Percentiles rank a stretch among this genome's conserved stretches.
Evolutionary conservation across 805 yeast genomes (phyloP).

Genomic region (Barnettozyma vustinii): DNA sequence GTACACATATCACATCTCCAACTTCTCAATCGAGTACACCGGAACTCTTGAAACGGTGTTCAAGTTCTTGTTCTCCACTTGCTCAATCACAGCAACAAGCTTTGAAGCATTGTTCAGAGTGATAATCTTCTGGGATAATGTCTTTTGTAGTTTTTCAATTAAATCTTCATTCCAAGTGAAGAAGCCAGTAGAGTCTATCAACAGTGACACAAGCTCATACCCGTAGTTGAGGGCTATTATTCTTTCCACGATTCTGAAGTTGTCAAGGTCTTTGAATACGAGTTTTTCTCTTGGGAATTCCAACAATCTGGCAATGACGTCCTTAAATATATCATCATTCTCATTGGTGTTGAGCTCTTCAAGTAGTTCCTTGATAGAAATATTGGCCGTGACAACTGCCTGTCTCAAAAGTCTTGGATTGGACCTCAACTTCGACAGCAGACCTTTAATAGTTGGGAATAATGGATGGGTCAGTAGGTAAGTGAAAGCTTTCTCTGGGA

Average conservation of each 20-base stretch:
- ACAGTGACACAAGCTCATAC: constrained; percentile 54
- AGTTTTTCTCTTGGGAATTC: constrained; percentile 46
- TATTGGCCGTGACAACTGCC: constrained; percentile 72
- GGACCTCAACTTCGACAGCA: constrained; percentile 47
- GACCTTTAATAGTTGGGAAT: constrained; percentile 61
- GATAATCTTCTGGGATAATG: constrained; percentile 44
- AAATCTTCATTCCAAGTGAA: constrained; percentile 56
- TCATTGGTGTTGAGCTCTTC: constrained; percentile 50
- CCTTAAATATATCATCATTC: constrained; percentile 61
- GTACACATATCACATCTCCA: constrained; percentile 19
- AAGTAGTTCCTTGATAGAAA: constrained; percentile 60
- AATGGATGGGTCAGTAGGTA: constrained; percentile 85
- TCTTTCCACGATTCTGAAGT: constrained; percentile 39
- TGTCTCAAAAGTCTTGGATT: constrained; percentile 69
- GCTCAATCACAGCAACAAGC: constrained; percentile 23
- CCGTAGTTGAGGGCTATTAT: constrained; percentile 45
- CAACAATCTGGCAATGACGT: constrained; percentile 58
- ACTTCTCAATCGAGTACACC: constrained; percentile 48
- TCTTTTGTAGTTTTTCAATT: constrained; percentile 37
- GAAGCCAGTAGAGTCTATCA: constrained; percentile 70
- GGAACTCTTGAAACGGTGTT: constrained; percentile 41
- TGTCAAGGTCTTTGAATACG: constrained; percentile 19
- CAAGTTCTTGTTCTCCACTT: constrained; percentile 24
- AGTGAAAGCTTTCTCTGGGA: constrained; percentile 47
- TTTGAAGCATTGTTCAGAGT: constrained; percentile 36